phyloP scores from a whole-genome alignment of 306 rosid genomes.

The Elaeagnus macrophylla region DNA sequence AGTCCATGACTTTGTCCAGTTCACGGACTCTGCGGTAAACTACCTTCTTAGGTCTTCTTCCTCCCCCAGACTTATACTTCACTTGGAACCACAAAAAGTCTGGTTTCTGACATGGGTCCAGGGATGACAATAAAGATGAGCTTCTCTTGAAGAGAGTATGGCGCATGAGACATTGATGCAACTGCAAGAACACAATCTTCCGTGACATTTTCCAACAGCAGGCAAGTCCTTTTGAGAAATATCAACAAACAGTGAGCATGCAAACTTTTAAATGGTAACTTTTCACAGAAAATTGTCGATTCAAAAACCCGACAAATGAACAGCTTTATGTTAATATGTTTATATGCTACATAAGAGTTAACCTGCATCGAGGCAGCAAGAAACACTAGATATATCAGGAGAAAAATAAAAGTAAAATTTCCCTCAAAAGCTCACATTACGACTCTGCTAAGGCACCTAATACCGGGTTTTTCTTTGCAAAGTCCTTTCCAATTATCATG shows the following conservation, averaged over 20 bases:
- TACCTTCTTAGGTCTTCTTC: constrained; percentile 69
- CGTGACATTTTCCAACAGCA: constrained; percentile 5
- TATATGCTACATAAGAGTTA: too few relatives aligned
- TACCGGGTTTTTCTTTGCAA: too few relatives aligned
- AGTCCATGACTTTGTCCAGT: constrained; percentile 69
- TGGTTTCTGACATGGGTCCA: constrained; percentile 3
- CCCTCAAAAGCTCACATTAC: too few relatives aligned
- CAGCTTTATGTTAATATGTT: too few relatives aligned
- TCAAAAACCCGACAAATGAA: too few relatives aligned
- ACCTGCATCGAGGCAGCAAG: too few relatives aligned
- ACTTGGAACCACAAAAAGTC: constrained; percentile 16
- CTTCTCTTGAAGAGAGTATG: not conserved
- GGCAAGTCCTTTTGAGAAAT: constrained; percentile 2
- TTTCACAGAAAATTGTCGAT: too few relatives aligned
- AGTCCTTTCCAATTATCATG: too few relatives aligned
- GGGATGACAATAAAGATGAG: not conserved
- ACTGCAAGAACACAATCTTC: constrained; percentile 1
- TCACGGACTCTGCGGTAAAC: constrained; percentile 54
- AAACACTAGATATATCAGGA: too few relatives aligned
- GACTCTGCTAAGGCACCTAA: too few relatives aligned
- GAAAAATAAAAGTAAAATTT: too few relatives aligned
- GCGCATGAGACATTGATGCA: constrained; percentile 7
- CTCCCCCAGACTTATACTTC: constrained; percentile 58
- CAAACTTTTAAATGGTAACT: not conserved
- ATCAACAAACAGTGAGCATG: constrained; percentile 19